Evolutionary conservation across 306 rosid genomes (phyloP), one percentile per base, ranked within the genome.

Genomic region (Boehmeria nivea): DNA sequence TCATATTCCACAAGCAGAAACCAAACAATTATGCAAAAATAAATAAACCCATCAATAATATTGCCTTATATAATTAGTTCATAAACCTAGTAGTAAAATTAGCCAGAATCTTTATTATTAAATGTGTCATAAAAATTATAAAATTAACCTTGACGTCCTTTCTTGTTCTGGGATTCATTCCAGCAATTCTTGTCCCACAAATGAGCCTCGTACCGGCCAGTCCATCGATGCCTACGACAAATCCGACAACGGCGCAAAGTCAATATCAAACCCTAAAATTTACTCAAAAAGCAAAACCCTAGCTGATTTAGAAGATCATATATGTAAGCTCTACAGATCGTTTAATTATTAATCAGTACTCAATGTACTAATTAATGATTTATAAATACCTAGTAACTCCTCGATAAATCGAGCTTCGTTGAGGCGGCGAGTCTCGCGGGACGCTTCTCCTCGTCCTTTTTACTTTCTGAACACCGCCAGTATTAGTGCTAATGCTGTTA

Each of bases 181-280:
- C 94, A 87, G 64, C 89, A 78, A 75, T 84, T 84, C 75, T 84
- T 90, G 62, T 90, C 98, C 98, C 98, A 90, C 81, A 90, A 71
- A 73, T 90, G 98, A 75, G 98, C 98, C 49, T 90, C 98, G 34
- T 78, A 90, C 4, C 98, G 76, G 26, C 98, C 95, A 2, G 98
- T 90, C 98, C 95, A 90, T 26, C 98, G 85, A 67, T 87, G 98
- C 61, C 98, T 90, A n/a, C 7, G 21, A 63, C n/a, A n/a, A 44
- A 43, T 39, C 13, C 27, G 24, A 17, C 63, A 28, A 27, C n/a
- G n/a, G n/a, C n/a, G n/a, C n/a, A n/a, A 17, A 17, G 19, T n/a
- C 37, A 15, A 2, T 34, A 12, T 33, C 24, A 12, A 12, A 43
- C 23, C 6, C 20, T n/a, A n/a, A n/a, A n/a, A n/a, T n/a, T n/a